A percentile compares a stretch with the other conserved stretches of the same genome.
Evolutionary conservation across 2,329 filamentous ascomycete genomes (phyloP).

Genomic region (Daldinia sp.): DNA sequence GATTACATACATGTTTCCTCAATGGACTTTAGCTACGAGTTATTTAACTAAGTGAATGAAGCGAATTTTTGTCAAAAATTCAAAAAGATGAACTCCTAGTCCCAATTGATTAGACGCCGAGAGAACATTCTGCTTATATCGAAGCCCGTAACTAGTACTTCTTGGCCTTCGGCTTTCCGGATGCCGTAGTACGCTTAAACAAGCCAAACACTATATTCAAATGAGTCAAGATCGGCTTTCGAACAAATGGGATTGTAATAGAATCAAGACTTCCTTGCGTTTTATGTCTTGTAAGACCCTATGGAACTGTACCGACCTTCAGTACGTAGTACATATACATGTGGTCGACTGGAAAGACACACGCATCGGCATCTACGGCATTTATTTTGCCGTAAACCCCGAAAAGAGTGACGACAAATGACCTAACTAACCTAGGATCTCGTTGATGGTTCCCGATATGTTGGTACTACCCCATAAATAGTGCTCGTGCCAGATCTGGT

Average conservation of each 20-base stretch:
- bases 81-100: too few species aligned
- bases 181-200: neutral
- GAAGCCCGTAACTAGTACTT: neutral
- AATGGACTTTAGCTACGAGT: neutral
- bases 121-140: conserved; percentile 4
- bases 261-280: conserved; percentile 27
- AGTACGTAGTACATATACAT: neutral
- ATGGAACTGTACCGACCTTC: too few species aligned
- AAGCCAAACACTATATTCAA: neutral
- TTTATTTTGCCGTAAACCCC: conserved; percentile 2
- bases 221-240: conserved; percentile 12
- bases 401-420: neutral
- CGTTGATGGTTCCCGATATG: conserved; percentile 20
- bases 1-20: neutral
- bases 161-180: conserved; percentile 21
- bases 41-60: neutral
- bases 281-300: neutral
- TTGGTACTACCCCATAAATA: conserved; percentile 22
- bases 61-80: conserved; percentile 1
- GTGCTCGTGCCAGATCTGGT: conserved; percentile 17
- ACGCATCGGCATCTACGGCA: neutral
- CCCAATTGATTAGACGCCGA: conserved; percentile 1
- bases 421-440: neutral
- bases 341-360: neutral
- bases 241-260: conserved; percentile 6